Evolutionary conservation across 345 rosid species (phyloP).

Genomic region (Linum lewisii): DNA sequence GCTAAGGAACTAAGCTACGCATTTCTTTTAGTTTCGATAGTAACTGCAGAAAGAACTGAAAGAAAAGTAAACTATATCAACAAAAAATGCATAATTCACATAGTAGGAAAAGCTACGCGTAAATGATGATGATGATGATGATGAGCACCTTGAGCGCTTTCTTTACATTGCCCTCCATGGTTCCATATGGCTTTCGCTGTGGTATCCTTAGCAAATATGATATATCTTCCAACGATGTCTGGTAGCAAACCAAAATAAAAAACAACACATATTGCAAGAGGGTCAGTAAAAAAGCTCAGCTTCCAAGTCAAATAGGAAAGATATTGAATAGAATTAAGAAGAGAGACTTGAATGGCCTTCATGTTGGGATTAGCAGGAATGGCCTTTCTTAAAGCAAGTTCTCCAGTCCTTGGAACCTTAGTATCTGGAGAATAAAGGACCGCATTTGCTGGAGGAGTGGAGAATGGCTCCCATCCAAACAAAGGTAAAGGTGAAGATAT

Average conservation of each 20-base stretch:
- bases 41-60: too few relatives aligned
- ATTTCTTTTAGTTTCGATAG: too few relatives aligned
- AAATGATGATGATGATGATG: background rate
- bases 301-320: slow-evolving; percentile 1
- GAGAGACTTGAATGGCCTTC: slow-evolving; percentile 70
- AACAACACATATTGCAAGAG: slow-evolving; percentile 3
- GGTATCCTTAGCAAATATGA: slow-evolving; percentile 89
- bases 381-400: slow-evolving; percentile 80
- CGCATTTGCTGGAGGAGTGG: slow-evolving; percentile 51
- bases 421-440: slow-evolving; percentile 86
- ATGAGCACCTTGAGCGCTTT: slow-evolving; percentile 65
- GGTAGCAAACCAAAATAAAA: slow-evolving; percentile 10
- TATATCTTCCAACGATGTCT: slow-evolving; percentile 84
- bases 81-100: too few relatives aligned
- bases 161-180: slow-evolving; percentile 92
- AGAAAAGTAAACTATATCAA: too few relatives aligned
- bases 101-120: background rate
- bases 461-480: slow-evolving; percentile 38
- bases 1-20: background rate
- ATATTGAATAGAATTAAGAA: slow-evolving; percentile 4
- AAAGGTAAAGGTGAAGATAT: slow-evolving; percentile 52
- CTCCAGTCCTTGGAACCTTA: slow-evolving; percentile 88
- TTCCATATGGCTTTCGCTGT: slow-evolving; percentile 92
- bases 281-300: slow-evolving; percentile 11
- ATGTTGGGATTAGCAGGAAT: slow-evolving; percentile 85